phyloP scores from a whole-genome alignment of 345 rosid species.

The Erodium maritimum region DNA sequence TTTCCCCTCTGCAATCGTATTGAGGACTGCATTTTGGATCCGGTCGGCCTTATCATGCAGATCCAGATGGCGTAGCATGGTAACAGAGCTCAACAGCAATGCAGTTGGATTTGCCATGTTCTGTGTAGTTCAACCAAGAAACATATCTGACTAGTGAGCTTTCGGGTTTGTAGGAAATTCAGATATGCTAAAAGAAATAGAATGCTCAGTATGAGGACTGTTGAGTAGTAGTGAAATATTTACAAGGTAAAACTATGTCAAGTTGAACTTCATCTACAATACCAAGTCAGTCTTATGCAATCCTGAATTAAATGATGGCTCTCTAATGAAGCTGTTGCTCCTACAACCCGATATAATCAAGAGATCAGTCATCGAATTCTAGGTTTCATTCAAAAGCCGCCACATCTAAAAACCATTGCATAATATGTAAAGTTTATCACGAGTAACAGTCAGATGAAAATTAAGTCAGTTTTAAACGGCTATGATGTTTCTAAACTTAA shows the following conservation, averaged over 20 bases:
- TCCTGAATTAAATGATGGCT: neutral
- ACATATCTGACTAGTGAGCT: neutral
- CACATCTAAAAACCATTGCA: neutral
- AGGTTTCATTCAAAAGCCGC: too few relatives aligned
- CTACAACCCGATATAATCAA: too few relatives aligned
- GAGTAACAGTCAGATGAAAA: too few relatives aligned
- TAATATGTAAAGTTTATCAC: neutral
- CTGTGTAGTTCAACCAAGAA: constrained; percentile 17
- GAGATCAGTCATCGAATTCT: too few relatives aligned
- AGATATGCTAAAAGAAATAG: neutral
- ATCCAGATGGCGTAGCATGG: constrained; percentile 82
- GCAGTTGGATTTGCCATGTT: constrained; percentile 97
- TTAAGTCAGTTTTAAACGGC: too few relatives aligned
- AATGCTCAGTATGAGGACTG: neutral
- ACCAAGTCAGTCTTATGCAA: too few relatives aligned
- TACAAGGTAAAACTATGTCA: too few relatives aligned
- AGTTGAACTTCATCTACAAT: too few relatives aligned
- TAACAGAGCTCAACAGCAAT: constrained; percentile 63
- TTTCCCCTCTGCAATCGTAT: constrained; percentile 80
- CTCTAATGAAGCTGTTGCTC: too few relatives aligned
- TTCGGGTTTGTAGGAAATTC: neutral
- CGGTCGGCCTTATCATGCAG: constrained; percentile 70
- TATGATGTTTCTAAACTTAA: too few relatives aligned
- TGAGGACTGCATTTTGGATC: constrained; percentile 71
- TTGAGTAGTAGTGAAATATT: too few relatives aligned